Conservation (phyloP, 257 asterid genomes). For the Solanum rostratum region DNA sequence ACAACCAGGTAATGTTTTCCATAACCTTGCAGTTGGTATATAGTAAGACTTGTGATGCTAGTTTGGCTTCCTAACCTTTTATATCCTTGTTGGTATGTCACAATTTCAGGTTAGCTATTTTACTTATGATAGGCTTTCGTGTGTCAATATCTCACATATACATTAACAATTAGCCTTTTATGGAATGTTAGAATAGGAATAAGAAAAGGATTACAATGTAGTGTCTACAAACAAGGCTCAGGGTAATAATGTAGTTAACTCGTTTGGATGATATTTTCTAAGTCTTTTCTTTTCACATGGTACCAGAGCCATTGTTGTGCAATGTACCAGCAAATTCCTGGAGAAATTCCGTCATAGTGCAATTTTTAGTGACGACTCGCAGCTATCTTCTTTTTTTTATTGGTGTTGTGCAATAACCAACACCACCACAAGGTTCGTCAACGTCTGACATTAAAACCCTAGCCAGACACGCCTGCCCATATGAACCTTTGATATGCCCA, state of each 20-base stretch:
- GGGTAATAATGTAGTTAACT: not conserved
- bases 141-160: not conserved
- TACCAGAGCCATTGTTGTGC: not conserved
- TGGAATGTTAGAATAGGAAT: not conserved
- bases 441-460: not conserved
- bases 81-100: not conserved
- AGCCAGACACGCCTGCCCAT: not conserved
- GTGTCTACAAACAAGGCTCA: not conserved
- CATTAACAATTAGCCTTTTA: not conserved
- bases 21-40: not conserved
- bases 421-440: not conserved
- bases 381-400: not conserved
- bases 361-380: not conserved
- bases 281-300: not conserved
- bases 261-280: not conserved
- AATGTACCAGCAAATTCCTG: not conserved
- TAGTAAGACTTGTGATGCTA: not conserved
- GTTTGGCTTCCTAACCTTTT: not conserved
- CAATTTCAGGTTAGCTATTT: not conserved
- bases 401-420: not conserved
- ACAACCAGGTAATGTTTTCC: slow-evolving; percentile 11
- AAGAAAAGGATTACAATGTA: not conserved
- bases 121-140: not conserved
- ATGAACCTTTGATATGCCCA: not conserved
- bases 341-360: not conserved